A percentile compares a stretch with the other conserved stretches of the same genome.
Conservation (phyloP, 306 rosid genomes). For the Bauhinia variegata region DNA sequence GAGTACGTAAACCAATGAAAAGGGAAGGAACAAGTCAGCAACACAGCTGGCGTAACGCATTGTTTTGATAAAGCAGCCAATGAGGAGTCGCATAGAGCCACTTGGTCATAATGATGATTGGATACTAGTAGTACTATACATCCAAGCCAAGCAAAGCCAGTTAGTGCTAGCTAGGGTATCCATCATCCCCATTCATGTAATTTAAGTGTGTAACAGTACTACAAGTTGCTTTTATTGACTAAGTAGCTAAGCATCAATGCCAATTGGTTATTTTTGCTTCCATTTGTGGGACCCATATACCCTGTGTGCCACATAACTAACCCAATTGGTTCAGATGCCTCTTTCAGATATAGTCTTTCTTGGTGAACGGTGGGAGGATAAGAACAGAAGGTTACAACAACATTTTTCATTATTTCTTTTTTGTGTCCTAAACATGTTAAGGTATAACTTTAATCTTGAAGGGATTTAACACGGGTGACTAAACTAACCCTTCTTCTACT, state of each 20-base stretch:
- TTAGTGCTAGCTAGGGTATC: neutral
- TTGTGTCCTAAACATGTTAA: too few relatives aligned
- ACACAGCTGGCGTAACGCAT: slow-evolving; percentile 29
- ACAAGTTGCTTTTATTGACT: slow-evolving; percentile 65
- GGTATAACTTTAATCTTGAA: too few relatives aligned
- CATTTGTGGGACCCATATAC: slow-evolving; percentile 34
- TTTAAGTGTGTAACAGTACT: too few relatives aligned
- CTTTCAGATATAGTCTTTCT: slow-evolving; percentile 19
- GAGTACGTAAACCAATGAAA: slow-evolving; percentile 26
- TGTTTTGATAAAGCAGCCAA: slow-evolving; percentile 39
- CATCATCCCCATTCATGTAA: too few relatives aligned
- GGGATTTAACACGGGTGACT: too few relatives aligned
- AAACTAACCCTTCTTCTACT: too few relatives aligned
- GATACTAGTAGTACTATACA: slow-evolving; percentile 1
- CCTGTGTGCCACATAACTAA: slow-evolving; percentile 60
- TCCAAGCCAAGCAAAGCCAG: neutral
- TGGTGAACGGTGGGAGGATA: slow-evolving; percentile 21
- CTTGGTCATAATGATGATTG: slow-evolving; percentile 33
- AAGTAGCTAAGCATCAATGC: neutral
- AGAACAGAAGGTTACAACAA: slow-evolving; percentile 9
- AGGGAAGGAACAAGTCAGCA: neutral
- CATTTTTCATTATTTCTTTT: too few relatives aligned
- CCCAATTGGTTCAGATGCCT: slow-evolving; percentile 45
- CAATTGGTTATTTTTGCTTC: slow-evolving; percentile 19
- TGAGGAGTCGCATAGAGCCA: slow-evolving; percentile 29